A percentile compares a stretch with the other conserved stretches of the same genome.
These are phyloP conservation scores for Oryza officinalis DNA, from an alignment of 176 grass and related monocot genomes.

Conservation along the genomic window DNA sequence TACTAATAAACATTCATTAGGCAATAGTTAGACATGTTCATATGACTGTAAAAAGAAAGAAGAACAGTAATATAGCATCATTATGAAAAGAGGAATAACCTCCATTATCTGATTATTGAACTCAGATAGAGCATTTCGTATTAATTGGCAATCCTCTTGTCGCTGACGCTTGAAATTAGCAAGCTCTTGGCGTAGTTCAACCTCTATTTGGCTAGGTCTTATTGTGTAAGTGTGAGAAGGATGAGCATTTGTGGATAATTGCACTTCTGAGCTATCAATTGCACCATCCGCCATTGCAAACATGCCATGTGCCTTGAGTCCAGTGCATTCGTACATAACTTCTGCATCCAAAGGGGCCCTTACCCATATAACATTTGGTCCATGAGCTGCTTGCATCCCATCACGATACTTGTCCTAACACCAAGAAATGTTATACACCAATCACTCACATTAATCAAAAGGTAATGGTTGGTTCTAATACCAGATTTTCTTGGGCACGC, in stretches of 20 bases:
- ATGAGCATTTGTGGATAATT: constrained; percentile 5
- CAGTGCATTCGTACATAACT: constrained; percentile 3
- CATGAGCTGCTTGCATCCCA: neutral
- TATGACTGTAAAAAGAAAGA: neutral
- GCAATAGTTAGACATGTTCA: neutral
- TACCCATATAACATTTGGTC: neutral
- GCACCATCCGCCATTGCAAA: neutral
- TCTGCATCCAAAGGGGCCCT: neutral
- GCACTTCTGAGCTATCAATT: neutral
- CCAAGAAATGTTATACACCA: neutral
- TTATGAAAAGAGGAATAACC: too few species aligned
- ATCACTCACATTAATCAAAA: neutral
- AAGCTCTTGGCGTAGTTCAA: neutral
- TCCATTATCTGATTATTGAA: too few species aligned
- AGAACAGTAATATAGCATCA: neutral
- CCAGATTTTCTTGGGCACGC: neutral
- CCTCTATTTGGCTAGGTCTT: neutral
- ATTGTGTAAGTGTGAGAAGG: neutral
- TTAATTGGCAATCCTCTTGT: neutral
- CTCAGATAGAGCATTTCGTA: too few species aligned
- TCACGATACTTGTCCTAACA: neutral
- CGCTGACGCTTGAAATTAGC: neutral
- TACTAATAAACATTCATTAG: neutral
- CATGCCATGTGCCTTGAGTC: constrained; percentile 12
- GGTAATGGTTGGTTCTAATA: neutral